These are phyloP conservation scores for Rauvolfia tetraphylla DNA, from an alignment of 257 asterid genomes.

Conservation along the genomic window DNA sequence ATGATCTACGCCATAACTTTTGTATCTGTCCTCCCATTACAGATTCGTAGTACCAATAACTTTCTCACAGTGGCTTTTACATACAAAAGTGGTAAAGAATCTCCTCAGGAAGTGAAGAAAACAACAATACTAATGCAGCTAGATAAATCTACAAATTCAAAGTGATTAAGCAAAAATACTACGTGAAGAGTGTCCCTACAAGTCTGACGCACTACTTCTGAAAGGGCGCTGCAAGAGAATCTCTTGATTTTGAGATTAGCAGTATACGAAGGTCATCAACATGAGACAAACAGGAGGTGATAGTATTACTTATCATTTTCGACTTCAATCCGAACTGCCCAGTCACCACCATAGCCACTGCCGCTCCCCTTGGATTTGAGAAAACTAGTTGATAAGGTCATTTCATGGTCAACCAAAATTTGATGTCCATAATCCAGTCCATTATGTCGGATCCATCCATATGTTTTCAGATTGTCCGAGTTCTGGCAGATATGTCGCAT, in stretches of 20 bases:
- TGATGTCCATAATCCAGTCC: constrained; percentile 96
- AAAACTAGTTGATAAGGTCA: constrained; percentile 76
- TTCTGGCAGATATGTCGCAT: constrained; percentile 91
- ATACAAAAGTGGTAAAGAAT: not conserved
- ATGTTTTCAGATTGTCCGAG: constrained; percentile 77
- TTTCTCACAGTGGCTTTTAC: not conserved
- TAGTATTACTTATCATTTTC: constrained; percentile 55
- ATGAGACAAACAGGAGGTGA: constrained; percentile 23
- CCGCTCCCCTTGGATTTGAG: constrained; percentile 67
- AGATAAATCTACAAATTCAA: not conserved
- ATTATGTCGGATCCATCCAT: constrained; percentile 93
- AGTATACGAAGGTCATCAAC: constrained; percentile 19
- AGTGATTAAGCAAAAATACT: not conserved
- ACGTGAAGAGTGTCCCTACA: not conserved
- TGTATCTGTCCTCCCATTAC: not conserved
- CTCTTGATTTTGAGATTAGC: not conserved
- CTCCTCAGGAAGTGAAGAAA: not conserved
- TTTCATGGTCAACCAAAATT: constrained; percentile 64
- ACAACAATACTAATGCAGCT: not conserved
- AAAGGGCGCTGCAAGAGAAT: not conserved
- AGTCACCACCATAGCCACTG: constrained; percentile 98
- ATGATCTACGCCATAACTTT: not conserved
- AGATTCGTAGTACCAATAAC: not conserved
- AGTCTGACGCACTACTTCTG: not conserved
- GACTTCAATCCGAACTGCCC: constrained; percentile 81